Evolutionary conservation across 2,329 filamentous ascomycete species (phyloP), one percentile per base, ranked within the genome.

Genomic region (Fusarium miscanthi): DNA sequence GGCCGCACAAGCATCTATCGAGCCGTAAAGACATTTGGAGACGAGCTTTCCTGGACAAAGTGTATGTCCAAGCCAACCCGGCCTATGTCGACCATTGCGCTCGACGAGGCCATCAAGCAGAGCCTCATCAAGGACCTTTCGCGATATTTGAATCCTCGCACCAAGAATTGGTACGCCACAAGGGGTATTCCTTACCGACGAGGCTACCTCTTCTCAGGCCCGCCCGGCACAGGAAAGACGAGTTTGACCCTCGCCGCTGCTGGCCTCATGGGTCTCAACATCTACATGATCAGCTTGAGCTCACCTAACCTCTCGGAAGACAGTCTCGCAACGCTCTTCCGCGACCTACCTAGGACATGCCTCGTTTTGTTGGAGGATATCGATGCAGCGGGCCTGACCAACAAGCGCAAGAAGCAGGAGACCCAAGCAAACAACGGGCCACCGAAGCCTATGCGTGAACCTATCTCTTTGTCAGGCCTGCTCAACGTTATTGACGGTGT

Each of bases 401-500:
- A 57, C 23, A 73, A 63, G 38, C 51, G 69, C 16, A 49, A 53
- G n/a, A 52, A 51, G 41, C 33, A 59, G 25, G 23, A 51, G 12
- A 30, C 25, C 12, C 40, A 57, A 37, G 9, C 8, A 6, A 25
- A 25, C 7, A 25, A 31, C 6, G 54, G 56, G 4, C 51, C 46
- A 3, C 40, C 30, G 13, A 69, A 57, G 40, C 42, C 58, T 14
- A 45, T 25, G 41, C 56, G 51, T 19, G 62, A 71, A 14, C 46
- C 45, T 11, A 72, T 74, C 12, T 70, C 59, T 0, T 85, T 93
- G 3, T 92, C 90, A 1, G 90, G 88, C 0, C 82, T 93, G 0
- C 84, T 93, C 14, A 93, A 93, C 63, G 87, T 90, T 31, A 89
- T 93, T 69, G 91, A 92, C 68, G 90, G 90, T 4, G 90, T 92